Percentiles rank a stretch among this genome's conserved stretches.
Evolutionary conservation across 495 filamentous ascomycete genomes (phyloP).

Genomic region (Tuber brumale): DNA sequence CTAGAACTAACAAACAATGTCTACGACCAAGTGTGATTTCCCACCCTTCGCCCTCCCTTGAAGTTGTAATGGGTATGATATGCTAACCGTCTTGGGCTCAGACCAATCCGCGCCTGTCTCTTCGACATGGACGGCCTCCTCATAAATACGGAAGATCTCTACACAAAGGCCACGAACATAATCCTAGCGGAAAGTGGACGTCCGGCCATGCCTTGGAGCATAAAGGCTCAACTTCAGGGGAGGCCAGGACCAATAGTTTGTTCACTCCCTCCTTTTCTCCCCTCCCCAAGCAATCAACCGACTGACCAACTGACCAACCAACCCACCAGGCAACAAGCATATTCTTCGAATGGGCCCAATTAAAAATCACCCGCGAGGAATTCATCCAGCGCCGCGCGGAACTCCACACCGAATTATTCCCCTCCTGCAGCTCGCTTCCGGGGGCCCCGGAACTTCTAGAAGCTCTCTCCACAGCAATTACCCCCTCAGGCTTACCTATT

Average conservation of each 20-base stretch:
- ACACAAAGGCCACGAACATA: conserved; percentile 74
- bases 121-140: conserved; percentile 99
- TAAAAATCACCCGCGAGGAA: conserved; percentile 64
- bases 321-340: conserved; percentile 50
- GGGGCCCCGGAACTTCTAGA: conserved; percentile 66
- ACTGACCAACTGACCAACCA: conserved; percentile 13
- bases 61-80: neutral
- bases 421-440: conserved; percentile 64
- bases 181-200: conserved; percentile 68
- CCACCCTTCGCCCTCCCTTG: neutral
- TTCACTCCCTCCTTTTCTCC: conserved; percentile 35
- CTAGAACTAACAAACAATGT: neutral
- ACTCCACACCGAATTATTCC: conserved; percentile 67
- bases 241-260: conserved; percentile 32
- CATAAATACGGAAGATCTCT: conserved; percentile 88
- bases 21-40: neutral
- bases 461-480: conserved; percentile 45
- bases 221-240: conserved; percentile 82
- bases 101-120: conserved; percentile 76
- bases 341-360: conserved; percentile 77
- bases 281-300: neutral
- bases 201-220: conserved; percentile 72
- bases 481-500: conserved; percentile 43
- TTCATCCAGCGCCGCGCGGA: conserved; percentile 53
- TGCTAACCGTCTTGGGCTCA: neutral